Base-by-base conservation (phyloP, 768 basidiomycete species). In the Mycena sanguinolenta region DNA sequence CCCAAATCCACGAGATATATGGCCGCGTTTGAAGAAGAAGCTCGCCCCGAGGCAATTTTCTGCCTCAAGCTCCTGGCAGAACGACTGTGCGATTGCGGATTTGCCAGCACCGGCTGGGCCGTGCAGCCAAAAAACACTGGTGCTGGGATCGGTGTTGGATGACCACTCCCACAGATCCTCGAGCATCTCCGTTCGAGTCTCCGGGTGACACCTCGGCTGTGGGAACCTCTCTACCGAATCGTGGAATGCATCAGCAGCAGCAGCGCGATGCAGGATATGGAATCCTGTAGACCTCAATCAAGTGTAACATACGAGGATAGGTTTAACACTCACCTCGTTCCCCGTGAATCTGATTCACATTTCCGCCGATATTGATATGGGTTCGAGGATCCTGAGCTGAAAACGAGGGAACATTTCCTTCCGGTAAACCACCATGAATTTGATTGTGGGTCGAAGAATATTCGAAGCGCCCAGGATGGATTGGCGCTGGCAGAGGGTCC, bases 11-110 rank as follows among this genome's bases (percentile, higher is more conserved):
- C 62, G 52, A 23, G 52, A 36, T 6, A 17, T 0, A 23, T 63
- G 34, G 3, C 38, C 62, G 0, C 36, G 34, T 30, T 63, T 54
- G 25, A 63, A 63, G 30, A 63, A 63, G 17, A 63, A 63, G 36
- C 61, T 53, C 1, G n/a, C 58, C 3, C 30, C 61, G 2, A 63
- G 50, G 19, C 36, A 32, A 39, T 23, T 38, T 1, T 39, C 27
- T 12, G 32, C 17, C 14, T 28, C 16, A 4, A 50, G 49, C 23
- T 23, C 25, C 23, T 25, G n/a, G 23, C 62, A 63, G 4, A 63
- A 30, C 4, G 52, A 28, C 52, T 63, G 50, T 8, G 44, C 44
- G 19, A 63, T 44, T 6, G 52, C 62, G 1, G 62, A 63, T 50
- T 63, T 63, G 7, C 62, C 62, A n/a, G 52, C 62, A 2, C 52